Evolutionary conservation across 345 rosid species (phyloP).

Genomic region (Lenwebbia sp.): DNA sequence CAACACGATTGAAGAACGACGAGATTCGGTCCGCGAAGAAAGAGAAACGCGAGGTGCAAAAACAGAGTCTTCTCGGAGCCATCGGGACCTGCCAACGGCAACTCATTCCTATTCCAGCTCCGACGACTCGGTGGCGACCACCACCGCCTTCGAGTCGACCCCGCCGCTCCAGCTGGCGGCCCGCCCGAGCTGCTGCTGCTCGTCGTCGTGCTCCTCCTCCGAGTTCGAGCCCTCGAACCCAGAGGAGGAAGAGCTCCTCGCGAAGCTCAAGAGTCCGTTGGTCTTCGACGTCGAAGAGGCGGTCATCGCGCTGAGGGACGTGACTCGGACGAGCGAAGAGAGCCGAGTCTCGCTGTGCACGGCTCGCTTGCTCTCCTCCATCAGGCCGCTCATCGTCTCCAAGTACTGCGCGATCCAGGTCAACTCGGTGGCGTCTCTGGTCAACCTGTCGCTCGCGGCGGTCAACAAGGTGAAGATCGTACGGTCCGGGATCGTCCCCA

Average conservation of each 20-base stretch:
- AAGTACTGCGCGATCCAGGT: slow-evolving; percentile 56
- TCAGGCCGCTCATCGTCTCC: slow-evolving; percentile 38
- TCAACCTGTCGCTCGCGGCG: slow-evolving; percentile 65
- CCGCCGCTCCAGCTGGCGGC: slow-evolving; percentile 35
- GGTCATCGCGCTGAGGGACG: slow-evolving; percentile 32
- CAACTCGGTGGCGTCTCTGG: slow-evolving; percentile 61
- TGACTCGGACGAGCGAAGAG: slow-evolving; percentile 44
- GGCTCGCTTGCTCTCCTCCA: slow-evolving; percentile 30
- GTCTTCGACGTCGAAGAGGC: slow-evolving; percentile 56
- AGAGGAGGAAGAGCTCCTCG: slow-evolving; percentile 41
- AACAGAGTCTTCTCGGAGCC: slow-evolving; percentile 31
- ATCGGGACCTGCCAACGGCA: background rate
- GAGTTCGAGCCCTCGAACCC: slow-evolving; percentile 18
- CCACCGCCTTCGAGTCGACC: slow-evolving; percentile 4
- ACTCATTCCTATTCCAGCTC: slow-evolving; percentile 36
- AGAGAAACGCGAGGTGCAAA: slow-evolving; percentile 11
- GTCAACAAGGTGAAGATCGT: slow-evolving; percentile 68
- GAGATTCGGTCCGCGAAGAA: background rate
- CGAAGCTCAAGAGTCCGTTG: slow-evolving; percentile 39
- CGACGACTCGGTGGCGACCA: slow-evolving; percentile 24
- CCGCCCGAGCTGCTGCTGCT: slow-evolving; percentile 55
- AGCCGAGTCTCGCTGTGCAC: slow-evolving; percentile 43
- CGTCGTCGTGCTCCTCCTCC: slow-evolving; percentile 57
- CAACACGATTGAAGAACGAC: background rate
- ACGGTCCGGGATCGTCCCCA: slow-evolving; percentile 76